Percentiles rank a stretch among this genome's conserved stretches.
Conservation (phyloP, 768 basidiomycete genomes). For the Mycena galopus region DNA sequence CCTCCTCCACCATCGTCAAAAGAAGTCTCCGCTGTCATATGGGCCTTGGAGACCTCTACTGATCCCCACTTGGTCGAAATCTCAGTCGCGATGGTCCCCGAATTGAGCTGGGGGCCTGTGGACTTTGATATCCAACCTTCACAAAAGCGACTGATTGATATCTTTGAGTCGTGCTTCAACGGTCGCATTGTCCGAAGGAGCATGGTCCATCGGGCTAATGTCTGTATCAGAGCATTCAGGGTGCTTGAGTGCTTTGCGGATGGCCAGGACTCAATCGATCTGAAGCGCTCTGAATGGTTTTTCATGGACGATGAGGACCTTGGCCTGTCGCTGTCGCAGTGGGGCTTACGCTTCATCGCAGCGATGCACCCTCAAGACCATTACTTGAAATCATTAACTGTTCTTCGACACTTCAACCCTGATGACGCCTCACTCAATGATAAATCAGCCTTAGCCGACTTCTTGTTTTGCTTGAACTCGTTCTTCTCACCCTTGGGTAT, state of each 20-base stretch:
- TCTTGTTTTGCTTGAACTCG: neutral
- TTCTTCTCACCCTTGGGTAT: neutral
- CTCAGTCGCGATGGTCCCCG: neutral
- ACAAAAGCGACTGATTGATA: neutral
- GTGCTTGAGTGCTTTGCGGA: neutral
- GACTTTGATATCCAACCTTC: neutral
- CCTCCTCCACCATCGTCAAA: neutral
- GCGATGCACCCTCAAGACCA: neutral
- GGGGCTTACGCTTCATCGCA: neutral
- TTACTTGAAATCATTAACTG: neutral
- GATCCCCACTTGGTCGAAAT: neutral
- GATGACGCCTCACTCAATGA: neutral
- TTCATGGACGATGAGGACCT: neutral
- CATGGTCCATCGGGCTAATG: neutral
- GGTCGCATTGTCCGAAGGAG: neutral
- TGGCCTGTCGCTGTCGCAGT: neutral
- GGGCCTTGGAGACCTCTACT: slow-evolving; percentile 4
- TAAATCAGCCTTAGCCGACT: neutral
- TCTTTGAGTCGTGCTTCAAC: neutral
- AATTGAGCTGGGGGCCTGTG: neutral
- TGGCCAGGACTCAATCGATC: neutral
- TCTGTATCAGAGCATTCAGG: slow-evolving; percentile 1
- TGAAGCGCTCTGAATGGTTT: slow-evolving; percentile 4
- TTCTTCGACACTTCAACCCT: neutral
- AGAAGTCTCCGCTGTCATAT: neutral